Evolutionary conservation across 257 asterid genomes (phyloP).

Genomic region (Paulownia fortunei): DNA sequence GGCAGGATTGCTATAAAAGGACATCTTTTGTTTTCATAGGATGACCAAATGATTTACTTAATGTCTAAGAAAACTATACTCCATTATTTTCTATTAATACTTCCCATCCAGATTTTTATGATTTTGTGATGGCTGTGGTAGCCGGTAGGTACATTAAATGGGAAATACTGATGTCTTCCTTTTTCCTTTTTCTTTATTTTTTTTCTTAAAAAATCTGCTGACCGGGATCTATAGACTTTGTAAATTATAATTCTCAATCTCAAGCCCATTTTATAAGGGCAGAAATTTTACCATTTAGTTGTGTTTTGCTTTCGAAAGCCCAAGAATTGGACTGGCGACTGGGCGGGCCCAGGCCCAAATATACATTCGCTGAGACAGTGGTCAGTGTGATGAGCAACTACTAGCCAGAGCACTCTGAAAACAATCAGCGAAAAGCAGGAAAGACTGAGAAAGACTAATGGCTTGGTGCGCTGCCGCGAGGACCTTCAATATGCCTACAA

Average conservation of each 20-base stretch:
- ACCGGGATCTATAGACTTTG: too few species aligned
- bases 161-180: too few species aligned
- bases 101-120: background rate
- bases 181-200: too few species aligned
- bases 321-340: background rate
- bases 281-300: background rate
- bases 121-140: background rate
- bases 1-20: background rate
- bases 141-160: background rate
- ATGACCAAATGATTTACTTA: background rate
- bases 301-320: background rate
- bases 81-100: background rate
- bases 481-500: constrained; percentile 54
- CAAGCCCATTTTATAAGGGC: background rate
- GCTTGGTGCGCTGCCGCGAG: constrained; percentile 59
- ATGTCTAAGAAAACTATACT: background rate
- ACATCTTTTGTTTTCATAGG: background rate
- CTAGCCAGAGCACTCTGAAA: background rate
- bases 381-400: background rate
- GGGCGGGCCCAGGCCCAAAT: background rate
- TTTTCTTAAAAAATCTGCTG: too few species aligned
- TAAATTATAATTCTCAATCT: background rate
- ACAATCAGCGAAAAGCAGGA: background rate
- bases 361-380: too few species aligned
- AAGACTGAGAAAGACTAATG: constrained; percentile 36